phyloP scores from a whole-genome alignment of 441 rosid genomes.

The Mallotus repandus region DNA sequence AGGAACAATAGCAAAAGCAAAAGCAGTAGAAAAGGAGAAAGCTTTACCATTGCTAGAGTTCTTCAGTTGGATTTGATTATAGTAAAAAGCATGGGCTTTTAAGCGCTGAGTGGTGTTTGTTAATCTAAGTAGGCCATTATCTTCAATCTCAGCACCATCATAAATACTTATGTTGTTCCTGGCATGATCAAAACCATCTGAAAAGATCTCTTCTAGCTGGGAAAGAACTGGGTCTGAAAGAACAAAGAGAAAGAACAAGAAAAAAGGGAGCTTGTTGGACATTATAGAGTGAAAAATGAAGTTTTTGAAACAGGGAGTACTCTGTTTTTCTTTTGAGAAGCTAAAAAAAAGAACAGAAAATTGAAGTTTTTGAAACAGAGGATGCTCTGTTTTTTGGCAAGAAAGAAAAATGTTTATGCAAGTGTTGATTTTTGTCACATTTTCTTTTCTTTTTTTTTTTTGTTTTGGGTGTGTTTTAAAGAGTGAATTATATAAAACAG shows the following conservation, averaged over 20 bases:
- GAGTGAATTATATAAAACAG: neutral
- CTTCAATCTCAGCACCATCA: conserved; percentile 52
- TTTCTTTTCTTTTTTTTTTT: neutral
- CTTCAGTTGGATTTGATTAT: conserved; percentile 56
- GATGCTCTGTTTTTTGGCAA: conserved; percentile 14
- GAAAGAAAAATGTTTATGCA: neutral
- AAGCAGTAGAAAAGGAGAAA: conserved; percentile 73
- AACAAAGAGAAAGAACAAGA: conserved; percentile 33
- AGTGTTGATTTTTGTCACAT: conserved; percentile 13
- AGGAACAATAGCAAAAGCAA: conserved; percentile 68
- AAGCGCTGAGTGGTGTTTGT: conserved; percentile 50
- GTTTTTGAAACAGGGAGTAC: conserved; percentile 21
- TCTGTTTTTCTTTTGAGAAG: conserved; percentile 18
- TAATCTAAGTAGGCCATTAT: conserved; percentile 55
- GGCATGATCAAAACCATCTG: conserved; percentile 47
- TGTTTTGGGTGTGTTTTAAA: too few relatives aligned
- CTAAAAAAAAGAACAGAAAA: neutral
- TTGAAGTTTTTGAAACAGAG: conserved; percentile 19
- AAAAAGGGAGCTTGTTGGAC: conserved; percentile 25
- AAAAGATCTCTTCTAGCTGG: conserved; percentile 43
- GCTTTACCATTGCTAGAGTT: conserved; percentile 34
- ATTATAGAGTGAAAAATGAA: conserved; percentile 23
- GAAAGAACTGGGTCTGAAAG: conserved; percentile 41
- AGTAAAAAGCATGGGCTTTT: conserved; percentile 77
- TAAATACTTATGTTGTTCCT: conserved; percentile 44